Base-by-base conservation (phyloP, 1,284 basidiomycete species). In the Termitomyces sp. region DNA sequence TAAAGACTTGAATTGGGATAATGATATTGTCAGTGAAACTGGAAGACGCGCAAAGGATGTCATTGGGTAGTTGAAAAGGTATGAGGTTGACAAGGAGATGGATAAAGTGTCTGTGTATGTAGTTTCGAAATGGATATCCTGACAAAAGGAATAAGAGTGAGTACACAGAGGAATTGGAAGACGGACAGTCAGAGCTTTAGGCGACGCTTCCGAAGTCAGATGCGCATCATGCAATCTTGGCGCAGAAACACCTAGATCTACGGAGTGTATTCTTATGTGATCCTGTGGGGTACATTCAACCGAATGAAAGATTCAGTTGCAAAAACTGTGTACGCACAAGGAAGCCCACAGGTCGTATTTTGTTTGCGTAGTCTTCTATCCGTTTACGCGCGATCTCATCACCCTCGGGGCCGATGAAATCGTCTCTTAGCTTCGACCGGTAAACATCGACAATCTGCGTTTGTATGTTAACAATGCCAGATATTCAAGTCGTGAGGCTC, bases 41-140 rank as follows among this genome's bases (percentile, higher is more conserved):
- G 88, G 88, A 35, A 92, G 77, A 33, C 88, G 83, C 6, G 88
- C 89, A 63, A 92, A 92, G 3, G 83, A 83, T 1, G 84, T 69
- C 68, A 84, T 81, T 11, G 88, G 89, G 61, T 91, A 90, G 65
- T 91, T 90, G 70, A 91, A 88, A 21, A 91, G 70, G 60, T 88
- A 86, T 19, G 88, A 86, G 0, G 89, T 91, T 30, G 89, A 90
- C 21, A 92, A 73, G 1, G 88, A 88, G 34, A 91, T 69, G 2
- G 88, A 90, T 40, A 88, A 57, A 6, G 78, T 79, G 63, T 91
- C 89, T 6, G 74, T 76, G 63, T 92, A 92, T 26, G 73, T 72
- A 61, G 88, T 72, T 62, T 83, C 83, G 54, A 87, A 81, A 67
- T 83, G 80, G 57, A 75, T 77, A 60, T 77, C 74, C 81, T 84